Base-by-base conservation (phyloP, 2,329 filamentous ascomycete species). In the Fusarium phyllophilum region DNA sequence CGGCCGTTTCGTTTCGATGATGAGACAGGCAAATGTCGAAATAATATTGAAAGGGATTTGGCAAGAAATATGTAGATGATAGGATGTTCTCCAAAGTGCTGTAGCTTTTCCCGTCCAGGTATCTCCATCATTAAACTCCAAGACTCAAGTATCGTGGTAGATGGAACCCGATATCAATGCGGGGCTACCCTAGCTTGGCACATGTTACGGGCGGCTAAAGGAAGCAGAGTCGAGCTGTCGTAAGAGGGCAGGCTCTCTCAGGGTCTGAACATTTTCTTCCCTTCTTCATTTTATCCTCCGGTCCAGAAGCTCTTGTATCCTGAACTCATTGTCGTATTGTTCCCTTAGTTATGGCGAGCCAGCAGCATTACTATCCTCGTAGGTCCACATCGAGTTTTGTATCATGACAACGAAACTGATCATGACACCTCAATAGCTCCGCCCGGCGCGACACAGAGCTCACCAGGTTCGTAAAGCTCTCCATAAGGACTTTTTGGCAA, bases 301-400 rank as follows among this genome's bases (percentile, higher is more conserved):
- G 24, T 26, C 34, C 38, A 48, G 24, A 46, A 41, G 20, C 13
- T 45, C 55, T 52, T 41, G 42, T 57, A 24, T 39, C 34, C 44
- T n/a, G 26, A 22, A 36, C 6, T 34, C 8, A 24, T 20, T 42
- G 33, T 56, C 20, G 38, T 51, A n/a, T n/a, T 58, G 42, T 39
- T 41, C 20, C 49, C 41, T 24, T 60, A 57, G 60, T 70, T 69
- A 86, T 87, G 83, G 84, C 84, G 66, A 79, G 78, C 60, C 80
- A 82, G 46, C 78, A 81, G 57, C 83, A 84, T 63, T 87, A 84
- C 74, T 87, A 87, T 77, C 85, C 86, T 68, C 86, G 86, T 87
- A 79, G 78, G 85, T 79, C 45, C 56, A 64, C 42, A 51, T 36
- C 49, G 34, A 48, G 36, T 69, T 78, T 51, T 34, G 20, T n/a